Evolutionary conservation across 306 rosid genomes (phyloP).

Genomic region (Rosa chinensis): DNA sequence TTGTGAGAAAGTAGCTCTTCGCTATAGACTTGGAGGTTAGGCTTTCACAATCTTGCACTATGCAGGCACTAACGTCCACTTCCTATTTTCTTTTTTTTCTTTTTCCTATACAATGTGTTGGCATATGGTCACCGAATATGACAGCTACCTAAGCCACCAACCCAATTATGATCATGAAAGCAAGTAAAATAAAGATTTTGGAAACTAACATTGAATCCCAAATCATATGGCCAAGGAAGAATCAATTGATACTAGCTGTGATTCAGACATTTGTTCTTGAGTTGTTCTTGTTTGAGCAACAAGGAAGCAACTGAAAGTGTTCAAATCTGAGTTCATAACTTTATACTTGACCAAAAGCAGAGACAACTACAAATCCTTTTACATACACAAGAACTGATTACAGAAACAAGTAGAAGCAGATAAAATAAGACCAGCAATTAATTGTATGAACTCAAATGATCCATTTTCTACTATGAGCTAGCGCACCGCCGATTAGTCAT

Average conservation of each 20-base stretch:
- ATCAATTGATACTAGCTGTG: background rate
- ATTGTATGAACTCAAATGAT: background rate
- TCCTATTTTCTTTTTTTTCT: background rate
- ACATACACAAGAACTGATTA: background rate
- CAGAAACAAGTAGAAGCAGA: background rate
- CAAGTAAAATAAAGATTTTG: background rate
- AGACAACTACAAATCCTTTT: background rate
- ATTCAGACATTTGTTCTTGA: background rate
- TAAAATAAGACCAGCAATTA: background rate
- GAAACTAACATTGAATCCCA: background rate
- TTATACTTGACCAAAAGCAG: background rate
- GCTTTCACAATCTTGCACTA: background rate
- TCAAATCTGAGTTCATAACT: background rate
- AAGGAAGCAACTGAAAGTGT: background rate
- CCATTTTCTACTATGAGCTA: background rate
- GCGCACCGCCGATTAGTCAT: background rate
- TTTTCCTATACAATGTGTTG: background rate
- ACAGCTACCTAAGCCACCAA: background rate
- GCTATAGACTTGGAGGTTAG: background rate
- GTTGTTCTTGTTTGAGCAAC: background rate
- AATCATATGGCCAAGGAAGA: background rate
- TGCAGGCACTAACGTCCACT: background rate
- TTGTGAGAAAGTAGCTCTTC: background rate
- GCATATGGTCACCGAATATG: background rate
- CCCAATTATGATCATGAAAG: background rate